Conservation (phyloP, 768 basidiomycete genomes). For the Serendipita sp. region DNA sequence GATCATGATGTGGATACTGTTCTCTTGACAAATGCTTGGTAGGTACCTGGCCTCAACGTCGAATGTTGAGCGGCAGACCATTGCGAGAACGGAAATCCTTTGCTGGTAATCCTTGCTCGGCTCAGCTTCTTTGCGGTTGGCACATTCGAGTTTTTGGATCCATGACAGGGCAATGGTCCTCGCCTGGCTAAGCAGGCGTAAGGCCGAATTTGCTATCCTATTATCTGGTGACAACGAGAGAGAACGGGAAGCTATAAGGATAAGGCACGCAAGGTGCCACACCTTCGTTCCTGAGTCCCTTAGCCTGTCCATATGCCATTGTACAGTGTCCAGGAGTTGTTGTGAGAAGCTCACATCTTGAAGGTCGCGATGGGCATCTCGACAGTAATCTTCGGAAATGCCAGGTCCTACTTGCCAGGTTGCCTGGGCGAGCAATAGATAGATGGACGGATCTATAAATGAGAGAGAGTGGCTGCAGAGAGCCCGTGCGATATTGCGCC, state of each 20-base stretch:
- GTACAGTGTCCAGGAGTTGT: conserved; percentile 20
- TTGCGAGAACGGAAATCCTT: not conserved
- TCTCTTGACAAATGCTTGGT: not conserved
- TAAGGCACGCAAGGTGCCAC: conserved; percentile 19
- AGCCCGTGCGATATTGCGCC: conserved; percentile 35
- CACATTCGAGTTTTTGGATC: conserved; percentile 13
- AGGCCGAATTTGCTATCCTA: conserved; percentile 12
- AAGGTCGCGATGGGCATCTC: conserved; percentile 29
- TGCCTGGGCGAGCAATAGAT: conserved; percentile 28
- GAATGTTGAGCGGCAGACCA: not conserved
- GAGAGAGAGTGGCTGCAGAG: conserved; percentile 24
- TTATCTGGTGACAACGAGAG: too few species aligned
- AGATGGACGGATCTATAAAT: conserved; percentile 26
- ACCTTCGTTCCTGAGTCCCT: conserved; percentile 27
- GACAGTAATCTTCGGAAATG: conserved; percentile 14
- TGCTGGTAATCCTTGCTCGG: not conserved
- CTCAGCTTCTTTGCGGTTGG: too few species aligned
- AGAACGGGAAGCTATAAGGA: conserved; percentile 14
- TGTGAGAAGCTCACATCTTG: conserved; percentile 19
- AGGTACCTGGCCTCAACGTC: not conserved
- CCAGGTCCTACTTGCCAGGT: conserved; percentile 28
- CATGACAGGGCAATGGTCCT: conserved; percentile 23
- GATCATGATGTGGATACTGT: not conserved
- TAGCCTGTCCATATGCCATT: conserved; percentile 17
- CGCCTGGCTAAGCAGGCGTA: conserved; percentile 19